Base-by-base conservation (phyloP, 2,329 filamentous ascomycete genomes). In the Coniochaeta pulveracea region DNA sequence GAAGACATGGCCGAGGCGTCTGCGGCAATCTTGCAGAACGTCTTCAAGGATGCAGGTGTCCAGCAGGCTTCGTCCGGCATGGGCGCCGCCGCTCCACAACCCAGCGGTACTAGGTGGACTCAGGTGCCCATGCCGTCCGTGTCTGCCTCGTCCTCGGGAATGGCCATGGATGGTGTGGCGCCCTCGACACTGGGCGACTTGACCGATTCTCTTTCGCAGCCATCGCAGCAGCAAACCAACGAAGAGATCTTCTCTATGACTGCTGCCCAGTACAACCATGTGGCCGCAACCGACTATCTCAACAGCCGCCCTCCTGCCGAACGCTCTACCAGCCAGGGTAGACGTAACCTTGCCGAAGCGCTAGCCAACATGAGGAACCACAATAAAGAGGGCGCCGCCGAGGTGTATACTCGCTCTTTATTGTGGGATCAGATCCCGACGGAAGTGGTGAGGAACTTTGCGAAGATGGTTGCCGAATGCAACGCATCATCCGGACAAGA, bases 401-500 rank as follows among this genome's bases (percentile, higher is more conserved):
- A 95, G 48, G 84, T 95, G 26, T 94, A 94, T 61, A 93, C 88
- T 21, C 75, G 89, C 37, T 93, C 85, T 41, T 69, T 96, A 40
- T 76, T 96, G 37, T 94, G 85, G 85, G 86, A 95, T 50, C 84
- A 88, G 57, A 88, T 96, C 47, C 88, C 91, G 10, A 72, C 76
- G 46, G 86, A 96, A 43, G 86, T 96, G 31, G 85, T 98, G 34
- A 76, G 79, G 46, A 85, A 89, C 54, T 96, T 96, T 64, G 84
- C 83, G 48, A 83, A 85, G 58, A 86, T 93, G 72, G 82, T 94
- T 47, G 76, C 81, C 43, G 82, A 91, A 50, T 80, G 72, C 58
- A 79, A 69, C 28, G 37, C 55, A 60, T 47, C 52, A 54, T 42
- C 59, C 47, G 55, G 57, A 54, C 55, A 57, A 55, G 58, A 49